These are phyloP conservation scores for Acorus gramineus DNA, from an alignment of 106 monocot genomes.

Conservation along the genomic window DNA sequence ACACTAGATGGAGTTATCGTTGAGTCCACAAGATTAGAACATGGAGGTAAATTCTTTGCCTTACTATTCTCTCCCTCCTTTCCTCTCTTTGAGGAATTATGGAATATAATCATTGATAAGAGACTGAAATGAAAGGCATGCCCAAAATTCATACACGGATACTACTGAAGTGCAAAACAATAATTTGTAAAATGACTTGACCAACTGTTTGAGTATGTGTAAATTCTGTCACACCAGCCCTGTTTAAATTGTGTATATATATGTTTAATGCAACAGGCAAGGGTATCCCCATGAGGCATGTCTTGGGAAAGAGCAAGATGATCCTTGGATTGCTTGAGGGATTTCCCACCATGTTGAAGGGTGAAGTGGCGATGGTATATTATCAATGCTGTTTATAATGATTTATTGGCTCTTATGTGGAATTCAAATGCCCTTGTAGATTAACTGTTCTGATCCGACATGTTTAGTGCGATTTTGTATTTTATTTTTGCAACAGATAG, in stretches of 20 bases:
- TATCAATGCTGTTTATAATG: slow-evolving; percentile 2
- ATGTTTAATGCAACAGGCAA: slow-evolving; percentile 49
- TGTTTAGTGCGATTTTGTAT: no score
- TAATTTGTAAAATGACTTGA: no score
- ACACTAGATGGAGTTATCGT: slow-evolving; percentile 70
- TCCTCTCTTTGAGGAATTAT: no score
- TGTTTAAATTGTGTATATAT: background rate
- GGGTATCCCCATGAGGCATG: slow-evolving; percentile 61
- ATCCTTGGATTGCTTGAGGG: slow-evolving; percentile 83
- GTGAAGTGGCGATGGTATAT: slow-evolving; percentile 89
- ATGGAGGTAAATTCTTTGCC: slow-evolving; percentile 43
- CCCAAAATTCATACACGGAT: no score
- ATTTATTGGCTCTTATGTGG: background rate
- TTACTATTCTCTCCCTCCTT: background rate
- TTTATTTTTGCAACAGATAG: no score
- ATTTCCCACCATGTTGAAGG: slow-evolving; percentile 78
- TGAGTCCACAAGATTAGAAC: slow-evolving; percentile 58
- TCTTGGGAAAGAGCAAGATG: slow-evolving; percentile 91
- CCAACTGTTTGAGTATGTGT: no score
- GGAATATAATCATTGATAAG: no score
- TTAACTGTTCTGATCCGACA: no score
- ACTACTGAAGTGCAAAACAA: no score
- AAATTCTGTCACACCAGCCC: no score
- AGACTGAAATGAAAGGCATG: no score
- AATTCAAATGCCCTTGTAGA: no score